These are phyloP conservation scores for Botrytis squamosa DNA, from an alignment of 2,329 filamentous ascomycete species.

Conservation along the genomic window DNA sequence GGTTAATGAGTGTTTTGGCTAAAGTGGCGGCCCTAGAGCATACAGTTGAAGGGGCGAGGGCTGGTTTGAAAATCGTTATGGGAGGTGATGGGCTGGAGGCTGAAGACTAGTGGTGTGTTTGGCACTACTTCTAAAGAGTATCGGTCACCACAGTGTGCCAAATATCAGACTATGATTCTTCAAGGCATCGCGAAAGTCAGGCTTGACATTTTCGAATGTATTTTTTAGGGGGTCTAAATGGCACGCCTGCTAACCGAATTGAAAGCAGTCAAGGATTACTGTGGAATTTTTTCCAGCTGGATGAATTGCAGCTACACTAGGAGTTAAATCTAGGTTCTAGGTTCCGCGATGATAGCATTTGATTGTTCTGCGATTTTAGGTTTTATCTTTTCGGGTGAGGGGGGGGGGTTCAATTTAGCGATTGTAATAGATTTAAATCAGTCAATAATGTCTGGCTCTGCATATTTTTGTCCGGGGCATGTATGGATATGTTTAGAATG, in stretches of 20 bases:
- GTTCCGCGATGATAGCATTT: not conserved
- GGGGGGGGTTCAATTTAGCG: not conserved
- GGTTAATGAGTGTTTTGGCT: slow-evolving; percentile 75
- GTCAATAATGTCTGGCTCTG: not conserved
- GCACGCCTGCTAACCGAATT: not conserved
- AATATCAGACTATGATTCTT: not conserved
- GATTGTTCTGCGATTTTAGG: not conserved
- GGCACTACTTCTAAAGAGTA: not conserved
- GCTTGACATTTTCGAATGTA: not conserved
- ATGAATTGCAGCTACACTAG: not conserved
- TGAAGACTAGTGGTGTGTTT: slow-evolving; percentile 5
- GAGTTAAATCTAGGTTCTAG: not conserved
- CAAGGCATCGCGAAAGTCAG: too few species aligned
- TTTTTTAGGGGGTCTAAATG: too few species aligned
- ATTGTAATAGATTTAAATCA: not conserved
- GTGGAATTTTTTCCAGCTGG: not conserved
- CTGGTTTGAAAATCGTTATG: slow-evolving; percentile 77
- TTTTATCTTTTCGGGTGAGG: not conserved
- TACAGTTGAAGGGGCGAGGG: slow-evolving; percentile 65
- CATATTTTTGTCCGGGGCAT: not conserved
- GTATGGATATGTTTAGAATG: not conserved
- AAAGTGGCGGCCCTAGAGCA: slow-evolving; percentile 79
- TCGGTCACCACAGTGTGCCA: not conserved
- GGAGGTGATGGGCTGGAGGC: slow-evolving; percentile 41
- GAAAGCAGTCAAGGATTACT: not conserved